Evolutionary conservation across 1,284 basidiomycete species (phyloP).

Genomic region (Fereydounia khargensis): DNA sequence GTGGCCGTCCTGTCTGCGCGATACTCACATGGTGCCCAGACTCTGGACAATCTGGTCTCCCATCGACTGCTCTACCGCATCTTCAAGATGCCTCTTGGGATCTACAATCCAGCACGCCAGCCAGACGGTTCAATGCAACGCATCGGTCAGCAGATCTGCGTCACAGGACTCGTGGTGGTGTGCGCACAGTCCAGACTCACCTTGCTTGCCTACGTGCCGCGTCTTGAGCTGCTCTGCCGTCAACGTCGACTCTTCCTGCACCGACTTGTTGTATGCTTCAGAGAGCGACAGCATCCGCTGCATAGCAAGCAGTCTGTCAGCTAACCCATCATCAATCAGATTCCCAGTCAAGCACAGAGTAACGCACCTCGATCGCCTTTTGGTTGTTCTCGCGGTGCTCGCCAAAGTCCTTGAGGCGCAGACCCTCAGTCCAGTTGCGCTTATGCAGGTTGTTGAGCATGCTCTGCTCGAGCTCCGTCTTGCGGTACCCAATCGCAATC

Average conservation of each 20-base stretch:
- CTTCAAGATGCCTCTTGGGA: slow-evolving; percentile 56
- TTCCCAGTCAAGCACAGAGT: too few species aligned
- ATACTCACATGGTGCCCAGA: slow-evolving; percentile 46
- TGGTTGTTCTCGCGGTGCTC: slow-evolving; percentile 54
- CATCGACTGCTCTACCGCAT: slow-evolving; percentile 54
- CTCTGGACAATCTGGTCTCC: slow-evolving; percentile 56
- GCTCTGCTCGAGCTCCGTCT: slow-evolving; percentile 56
- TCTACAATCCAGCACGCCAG: too few species aligned
- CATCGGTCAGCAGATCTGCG: too few species aligned
- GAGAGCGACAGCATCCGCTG: slow-evolving; percentile 50
- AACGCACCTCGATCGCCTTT: slow-evolving; percentile 45
- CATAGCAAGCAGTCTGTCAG: too few species aligned
- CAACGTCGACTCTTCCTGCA: slow-evolving; percentile 52
- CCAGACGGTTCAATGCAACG: too few species aligned
- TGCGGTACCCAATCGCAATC: slow-evolving; percentile 56
- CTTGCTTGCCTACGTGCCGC: slow-evolving; percentile 54
- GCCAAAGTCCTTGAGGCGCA: slow-evolving; percentile 53
- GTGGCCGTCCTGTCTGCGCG: too few species aligned
- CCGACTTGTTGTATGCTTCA: slow-evolving; percentile 56
- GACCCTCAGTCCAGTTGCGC: slow-evolving; percentile 53
- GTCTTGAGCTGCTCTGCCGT: slow-evolving; percentile 55
- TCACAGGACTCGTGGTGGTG: too few species aligned
- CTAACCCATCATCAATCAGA: too few species aligned
- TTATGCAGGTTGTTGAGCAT: slow-evolving; percentile 58
- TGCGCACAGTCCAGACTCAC: too few species aligned